Conservation (phyloP, 2,329 filamentous ascomycete genomes). For the Leptographium lundbergii region DNA sequence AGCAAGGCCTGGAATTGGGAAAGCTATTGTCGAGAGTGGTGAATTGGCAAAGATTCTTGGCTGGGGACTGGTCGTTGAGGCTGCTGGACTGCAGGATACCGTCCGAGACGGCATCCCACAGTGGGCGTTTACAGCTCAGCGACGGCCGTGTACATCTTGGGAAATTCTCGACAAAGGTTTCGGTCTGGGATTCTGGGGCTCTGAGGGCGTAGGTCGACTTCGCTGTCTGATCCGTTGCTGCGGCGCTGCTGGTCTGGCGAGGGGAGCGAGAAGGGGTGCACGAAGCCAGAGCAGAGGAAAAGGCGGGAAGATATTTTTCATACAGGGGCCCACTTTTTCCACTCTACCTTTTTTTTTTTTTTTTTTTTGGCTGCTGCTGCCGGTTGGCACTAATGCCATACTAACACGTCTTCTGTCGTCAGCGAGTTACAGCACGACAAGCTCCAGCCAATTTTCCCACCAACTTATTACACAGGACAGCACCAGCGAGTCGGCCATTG, state of each 20-base stretch:
- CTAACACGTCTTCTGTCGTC: not conserved
- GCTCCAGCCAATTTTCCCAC: no score
- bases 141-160: constrained; percentile 60
- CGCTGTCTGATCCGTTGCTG: constrained; percentile 44
- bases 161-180: constrained; percentile 54
- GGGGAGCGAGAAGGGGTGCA: not conserved
- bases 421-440: not conserved
- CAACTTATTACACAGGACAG: no score
- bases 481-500: no score
- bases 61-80: constrained; percentile 54
- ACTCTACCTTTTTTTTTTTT: not conserved
- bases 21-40: constrained; percentile 51
- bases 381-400: not conserved
- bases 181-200: constrained; percentile 21
- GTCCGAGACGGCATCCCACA: constrained; percentile 48
- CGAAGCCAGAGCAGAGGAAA: not conserved
- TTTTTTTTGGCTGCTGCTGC: not conserved
- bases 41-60: constrained; percentile 39
- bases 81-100: constrained; percentile 71
- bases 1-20: constrained; percentile 34
- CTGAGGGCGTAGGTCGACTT: constrained; percentile 42
- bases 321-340: not conserved
- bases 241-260: no score
- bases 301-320: constrained; percentile 3
- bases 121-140: constrained; percentile 87